Percentiles rank a stretch among this genome's conserved stretches.
These are phyloP conservation scores for Aspergillus flavus DNA, from an alignment of 2,329 filamentous ascomycete genomes.

Conservation along the genomic window DNA sequence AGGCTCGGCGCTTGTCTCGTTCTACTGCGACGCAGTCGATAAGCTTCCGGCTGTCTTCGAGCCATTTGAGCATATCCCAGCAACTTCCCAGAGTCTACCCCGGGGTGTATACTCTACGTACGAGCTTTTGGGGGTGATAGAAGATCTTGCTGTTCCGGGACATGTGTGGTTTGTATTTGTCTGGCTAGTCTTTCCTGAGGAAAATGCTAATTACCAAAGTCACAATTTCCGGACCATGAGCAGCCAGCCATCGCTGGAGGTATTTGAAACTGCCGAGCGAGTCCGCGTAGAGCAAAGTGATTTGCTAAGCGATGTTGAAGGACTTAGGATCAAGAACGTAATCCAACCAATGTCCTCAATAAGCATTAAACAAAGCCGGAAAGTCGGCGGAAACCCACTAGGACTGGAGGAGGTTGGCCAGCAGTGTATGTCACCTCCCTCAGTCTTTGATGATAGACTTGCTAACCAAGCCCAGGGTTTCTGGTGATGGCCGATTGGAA, in stretches of 20 bases:
- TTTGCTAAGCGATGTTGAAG: conserved; percentile 8
- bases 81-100: conserved; percentile 1
- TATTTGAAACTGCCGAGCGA: conserved; percentile 10
- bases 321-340: background rate
- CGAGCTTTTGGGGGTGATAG: conserved; percentile 6
- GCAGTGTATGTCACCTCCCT: conserved; percentile 7
- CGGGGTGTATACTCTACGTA: conserved; percentile 3
- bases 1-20: background rate
- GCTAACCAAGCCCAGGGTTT: conserved; percentile 11
- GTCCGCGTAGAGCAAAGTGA: conserved; percentile 4
- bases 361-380: conserved; percentile 3
- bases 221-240: conserved; percentile 2
- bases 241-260: conserved; percentile 6
- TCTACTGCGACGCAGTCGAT: conserved; percentile 10
- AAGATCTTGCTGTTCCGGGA: background rate
- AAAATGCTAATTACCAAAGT: background rate
- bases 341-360: conserved; percentile 13
- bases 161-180: no score
- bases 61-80: conserved; percentile 4
- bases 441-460: no score
- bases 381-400: background rate
- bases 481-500: conserved; percentile 18
- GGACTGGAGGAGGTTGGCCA: conserved; percentile 6
- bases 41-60: conserved; percentile 2
- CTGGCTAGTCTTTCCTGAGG: no score